phyloP scores from a whole-genome alignment of 2,329 filamentous ascomycete species.

The Orbilia javanica region DNA sequence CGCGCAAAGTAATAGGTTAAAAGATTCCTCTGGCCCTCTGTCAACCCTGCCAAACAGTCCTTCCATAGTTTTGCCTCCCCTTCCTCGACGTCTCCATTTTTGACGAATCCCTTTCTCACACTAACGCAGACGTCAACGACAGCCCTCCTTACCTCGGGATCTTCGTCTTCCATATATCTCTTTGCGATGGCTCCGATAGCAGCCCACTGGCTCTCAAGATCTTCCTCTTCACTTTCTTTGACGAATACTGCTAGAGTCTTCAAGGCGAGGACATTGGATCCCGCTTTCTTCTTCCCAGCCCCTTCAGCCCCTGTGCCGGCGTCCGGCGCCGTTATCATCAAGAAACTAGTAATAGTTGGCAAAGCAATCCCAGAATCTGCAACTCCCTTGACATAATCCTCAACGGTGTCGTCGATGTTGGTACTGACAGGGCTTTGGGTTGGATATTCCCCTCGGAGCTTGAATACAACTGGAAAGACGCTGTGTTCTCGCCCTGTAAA shows the following conservation, averaged over 20 bases:
- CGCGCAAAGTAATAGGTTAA: conserved; percentile 63
- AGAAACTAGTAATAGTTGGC: conserved; percentile 58
- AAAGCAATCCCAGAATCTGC: conserved; percentile 60
- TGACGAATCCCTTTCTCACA: conserved; percentile 60
- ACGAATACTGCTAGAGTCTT: conserved; percentile 59
- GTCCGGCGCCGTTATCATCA: conserved; percentile 46
- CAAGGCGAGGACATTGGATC: conserved; percentile 60
- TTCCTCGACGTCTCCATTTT: conserved; percentile 7
- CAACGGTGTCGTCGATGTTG: conserved; percentile 61
- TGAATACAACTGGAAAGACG: conserved; percentile 61
- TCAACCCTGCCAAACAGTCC: conserved; percentile 61
- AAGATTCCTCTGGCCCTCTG: conserved; percentile 60
- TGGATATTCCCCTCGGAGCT: conserved; percentile 61
- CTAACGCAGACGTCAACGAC: conserved; percentile 61
- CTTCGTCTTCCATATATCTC: conserved; percentile 62
- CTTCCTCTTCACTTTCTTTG: conserved; percentile 56
- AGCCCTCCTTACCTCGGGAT: conserved; percentile 61
- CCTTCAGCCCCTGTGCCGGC: conserved; percentile 28
- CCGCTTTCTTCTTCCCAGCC: conserved; percentile 56
- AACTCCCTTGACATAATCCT: conserved; percentile 60
- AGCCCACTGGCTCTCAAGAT: conserved; percentile 56
- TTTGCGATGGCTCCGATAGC: conserved; percentile 60
- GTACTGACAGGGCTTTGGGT: conserved; percentile 61
- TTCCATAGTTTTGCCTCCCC: conserved; percentile 62
- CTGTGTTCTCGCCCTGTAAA: conserved; percentile 61